Evolutionary conservation across 345 rosid genomes (phyloP).

Genomic region (Psidium guajava): DNA sequence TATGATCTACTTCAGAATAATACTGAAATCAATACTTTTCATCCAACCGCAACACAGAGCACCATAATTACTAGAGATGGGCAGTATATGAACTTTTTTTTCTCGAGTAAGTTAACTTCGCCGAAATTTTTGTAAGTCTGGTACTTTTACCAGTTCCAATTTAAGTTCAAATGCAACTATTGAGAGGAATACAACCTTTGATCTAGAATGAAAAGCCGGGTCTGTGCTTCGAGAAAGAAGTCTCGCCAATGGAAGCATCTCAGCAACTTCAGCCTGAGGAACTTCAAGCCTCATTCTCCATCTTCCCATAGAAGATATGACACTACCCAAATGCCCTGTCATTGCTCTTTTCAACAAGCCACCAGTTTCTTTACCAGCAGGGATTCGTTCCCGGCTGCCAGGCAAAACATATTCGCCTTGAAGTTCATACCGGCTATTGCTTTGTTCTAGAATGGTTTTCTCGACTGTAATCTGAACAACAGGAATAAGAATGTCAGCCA

Average conservation of each 20-base stretch:
- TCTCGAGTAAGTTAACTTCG: not conserved
- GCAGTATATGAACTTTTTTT: not conserved
- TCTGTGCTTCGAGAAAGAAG: slow-evolving; percentile 94
- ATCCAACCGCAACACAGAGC: not conserved
- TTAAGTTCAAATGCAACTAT: not conserved
- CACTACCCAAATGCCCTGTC: slow-evolving; percentile 91
- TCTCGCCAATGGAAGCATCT: slow-evolving; percentile 99
- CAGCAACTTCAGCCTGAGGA: slow-evolving; percentile 94
- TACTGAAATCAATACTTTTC: not conserved
- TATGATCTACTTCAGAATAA: not conserved
- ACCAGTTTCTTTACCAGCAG: slow-evolving; percentile 58
- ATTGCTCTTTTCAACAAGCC: slow-evolving; percentile 82
- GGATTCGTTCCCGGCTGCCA: slow-evolving; percentile 78
- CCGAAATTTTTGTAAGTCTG: not conserved
- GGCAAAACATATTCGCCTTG: slow-evolving; percentile 99
- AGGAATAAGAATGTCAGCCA: not conserved
- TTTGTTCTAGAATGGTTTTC: slow-evolving; percentile 87
- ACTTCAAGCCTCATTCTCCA: slow-evolving; percentile 99
- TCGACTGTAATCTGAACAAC: slow-evolving; percentile 68
- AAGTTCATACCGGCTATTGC: slow-evolving; percentile 88
- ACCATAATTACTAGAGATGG: not conserved
- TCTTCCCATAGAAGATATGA: slow-evolving; percentile 97
- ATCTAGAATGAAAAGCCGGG: slow-evolving; percentile 92
- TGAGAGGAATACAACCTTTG: slow-evolving; percentile 53
- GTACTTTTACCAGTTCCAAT: not conserved